Evolutionary conservation across 768 basidiomycete genomes (phyloP).

Genomic region (Lactarius hatsudake): DNA sequence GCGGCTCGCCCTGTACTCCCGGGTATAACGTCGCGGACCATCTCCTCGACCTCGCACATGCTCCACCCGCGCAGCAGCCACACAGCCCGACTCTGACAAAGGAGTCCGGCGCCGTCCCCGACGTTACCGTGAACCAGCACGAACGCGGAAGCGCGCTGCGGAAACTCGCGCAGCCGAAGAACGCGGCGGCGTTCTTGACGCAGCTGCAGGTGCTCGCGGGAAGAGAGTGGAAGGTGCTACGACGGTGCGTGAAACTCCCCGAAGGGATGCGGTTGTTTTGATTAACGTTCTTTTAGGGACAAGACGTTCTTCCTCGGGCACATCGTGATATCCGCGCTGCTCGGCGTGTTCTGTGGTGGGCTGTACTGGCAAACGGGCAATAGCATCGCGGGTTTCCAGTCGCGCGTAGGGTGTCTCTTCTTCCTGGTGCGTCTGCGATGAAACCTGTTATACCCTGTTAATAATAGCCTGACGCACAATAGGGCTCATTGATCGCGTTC

Average conservation of each 20-base stretch:
- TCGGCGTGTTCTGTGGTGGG: slow-evolving; percentile 90
- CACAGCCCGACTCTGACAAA: slow-evolving; percentile 36
- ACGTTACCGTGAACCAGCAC: not conserved
- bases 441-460: not conserved
- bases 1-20: slow-evolving; percentile 51
- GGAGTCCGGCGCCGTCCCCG: not conserved
- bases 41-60: slow-evolving; percentile 82
- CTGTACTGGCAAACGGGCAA: slow-evolving; percentile 78
- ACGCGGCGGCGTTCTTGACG: slow-evolving; percentile 81
- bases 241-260: slow-evolving; percentile 46
- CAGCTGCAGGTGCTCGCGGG: slow-evolving; percentile 80
- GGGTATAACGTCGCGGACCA: slow-evolving; percentile 95
- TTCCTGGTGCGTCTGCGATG: slow-evolving; percentile 59
- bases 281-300: slow-evolving; percentile 49
- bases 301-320: slow-evolving; percentile 83
- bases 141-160: slow-evolving; percentile 22
- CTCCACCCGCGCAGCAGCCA: slow-evolving; percentile 47
- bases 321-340: slow-evolving; percentile 58
- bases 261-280: not conserved
- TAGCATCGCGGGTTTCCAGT: slow-evolving; percentile 91
- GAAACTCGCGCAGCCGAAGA: slow-evolving; percentile 34
- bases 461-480: not conserved
- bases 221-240: slow-evolving; percentile 81
- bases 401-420: slow-evolving; percentile 90
- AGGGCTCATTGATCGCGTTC: slow-evolving; percentile 91